Base-by-base conservation (phyloP, 2,329 filamentous ascomycete species). In the Apiospora pterosperma region DNA sequence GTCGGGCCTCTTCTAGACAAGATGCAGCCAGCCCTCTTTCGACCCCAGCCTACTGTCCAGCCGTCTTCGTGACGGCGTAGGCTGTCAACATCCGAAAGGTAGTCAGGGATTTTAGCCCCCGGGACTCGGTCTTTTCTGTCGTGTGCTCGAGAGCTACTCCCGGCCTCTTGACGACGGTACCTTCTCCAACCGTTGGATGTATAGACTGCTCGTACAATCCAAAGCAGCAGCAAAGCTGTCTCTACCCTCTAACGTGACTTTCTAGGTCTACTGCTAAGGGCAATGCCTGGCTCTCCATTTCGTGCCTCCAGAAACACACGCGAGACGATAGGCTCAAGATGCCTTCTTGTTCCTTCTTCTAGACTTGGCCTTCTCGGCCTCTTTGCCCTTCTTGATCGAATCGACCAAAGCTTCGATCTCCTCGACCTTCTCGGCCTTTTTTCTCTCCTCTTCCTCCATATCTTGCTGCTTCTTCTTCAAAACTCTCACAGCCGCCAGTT, bases 401-500 rank as follows among this genome's bases (percentile, higher is more conserved):
- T 72, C 59, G 52, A 75, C 68, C 31, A 72, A 65, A 19, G 72
- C 64, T 59, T 75, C 69, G 31, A 74, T 65, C 63, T 75, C 68
- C 62, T 74, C 65, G 12, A 67, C 70, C 59, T 76, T 75, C 63
- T 74, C 74, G 8, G 69, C 66, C 19, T 75, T 69, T 64, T 75
- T 68, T 65, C 72, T 71, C 64, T 72, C 71, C 65, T 75, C 59
- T 7, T 74, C 70, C 25, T 69, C 67, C 1, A 73, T 74, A 10
- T 81, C 80, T 6, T 76, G 76, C 60, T 60, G 64, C 4, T 85
- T 79, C 68, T 74, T 85, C 65, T 68, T 79, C 34, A 67, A 66
- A 5, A 75, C 74, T 5, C 68, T 85, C 2, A 74, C 25, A 1
- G 72, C 69, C 10, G 93, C 93, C 28, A 90, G 87, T 74, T 90